Conservation (phyloP, 768 basidiomycete species). For the Mycena chlorophos region DNA sequence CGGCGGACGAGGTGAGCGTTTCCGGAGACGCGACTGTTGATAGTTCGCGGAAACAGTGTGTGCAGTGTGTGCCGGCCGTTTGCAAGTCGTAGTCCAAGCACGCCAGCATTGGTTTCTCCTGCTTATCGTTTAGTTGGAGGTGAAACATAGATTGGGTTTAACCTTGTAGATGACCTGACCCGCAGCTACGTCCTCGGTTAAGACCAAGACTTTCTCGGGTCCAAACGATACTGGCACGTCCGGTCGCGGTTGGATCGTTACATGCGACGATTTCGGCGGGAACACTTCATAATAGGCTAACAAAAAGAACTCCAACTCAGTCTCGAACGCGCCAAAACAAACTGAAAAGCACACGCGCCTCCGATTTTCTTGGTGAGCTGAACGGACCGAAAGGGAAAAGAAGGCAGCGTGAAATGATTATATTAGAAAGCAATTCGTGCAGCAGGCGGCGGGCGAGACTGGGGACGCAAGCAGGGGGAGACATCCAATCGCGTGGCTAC, state of each 20-base stretch:
- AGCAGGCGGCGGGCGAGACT: no score
- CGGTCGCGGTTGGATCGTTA: conserved; percentile 51
- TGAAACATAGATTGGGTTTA: conserved; percentile 10
- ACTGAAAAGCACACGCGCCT: conserved; percentile 15
- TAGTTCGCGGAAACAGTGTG: conserved; percentile 68
- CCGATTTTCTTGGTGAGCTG: conserved; percentile 13
- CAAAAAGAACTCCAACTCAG: conserved; percentile 13
- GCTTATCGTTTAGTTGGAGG: conserved; percentile 1
- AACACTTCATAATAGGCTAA: conserved; percentile 78
- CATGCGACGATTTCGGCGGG: conserved; percentile 72
- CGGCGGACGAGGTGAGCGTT: conserved; percentile 49
- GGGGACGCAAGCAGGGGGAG: background rate
- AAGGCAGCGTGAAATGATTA: conserved; percentile 12
- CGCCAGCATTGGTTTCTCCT: conserved; percentile 77
- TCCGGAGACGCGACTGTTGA: conserved; percentile 38
- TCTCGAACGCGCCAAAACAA: conserved; percentile 17
- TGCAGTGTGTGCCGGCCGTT: conserved; percentile 66
- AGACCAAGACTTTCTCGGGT: conserved; percentile 57
- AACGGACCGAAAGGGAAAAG: no score
- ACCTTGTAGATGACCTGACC: conserved; percentile 83
- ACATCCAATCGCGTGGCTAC: conserved; percentile 19
- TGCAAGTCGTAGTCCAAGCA: conserved; percentile 74
- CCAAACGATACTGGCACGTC: conserved; percentile 24
- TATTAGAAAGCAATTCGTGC: conserved; percentile 21
- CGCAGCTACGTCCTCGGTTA: conserved; percentile 62